Evolutionary conservation across 2,329 filamentous ascomycete species (phyloP).

Genomic region (Ophiostoma ips): DNA sequence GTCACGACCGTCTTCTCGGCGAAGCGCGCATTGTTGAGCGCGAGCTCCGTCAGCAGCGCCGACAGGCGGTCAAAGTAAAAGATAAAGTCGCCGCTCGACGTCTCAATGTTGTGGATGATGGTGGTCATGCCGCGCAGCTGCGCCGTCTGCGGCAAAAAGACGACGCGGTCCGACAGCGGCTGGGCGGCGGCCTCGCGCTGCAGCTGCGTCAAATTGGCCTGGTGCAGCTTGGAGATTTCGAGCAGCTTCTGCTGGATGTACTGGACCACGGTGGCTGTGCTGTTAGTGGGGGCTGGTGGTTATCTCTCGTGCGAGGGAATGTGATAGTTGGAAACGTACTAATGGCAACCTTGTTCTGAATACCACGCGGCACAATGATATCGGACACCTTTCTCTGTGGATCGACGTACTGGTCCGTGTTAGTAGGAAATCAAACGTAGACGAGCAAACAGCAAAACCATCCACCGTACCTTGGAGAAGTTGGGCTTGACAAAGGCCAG

Average conservation of each 20-base stretch:
- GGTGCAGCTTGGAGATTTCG: conserved; percentile 74
- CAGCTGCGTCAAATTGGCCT: conserved; percentile 61
- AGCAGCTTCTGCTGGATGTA: conserved; percentile 80
- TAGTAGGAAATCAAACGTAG: not conserved
- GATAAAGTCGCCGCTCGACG: conserved; percentile 77
- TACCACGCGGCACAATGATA: conserved; percentile 85
- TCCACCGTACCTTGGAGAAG: conserved; percentile 52
- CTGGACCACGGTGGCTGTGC: conserved; percentile 73
- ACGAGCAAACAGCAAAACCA: not conserved
- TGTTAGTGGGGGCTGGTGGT: not conserved
- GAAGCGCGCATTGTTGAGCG: conserved; percentile 65
- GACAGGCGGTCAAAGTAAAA: conserved; percentile 93
- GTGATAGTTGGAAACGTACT: too few species aligned
- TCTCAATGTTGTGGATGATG: conserved; percentile 69
- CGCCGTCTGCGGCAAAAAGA: conserved; percentile 59
- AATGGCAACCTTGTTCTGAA: conserved; percentile 90
- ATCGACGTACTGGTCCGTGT: conserved; percentile 50
- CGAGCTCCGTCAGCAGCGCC: conserved; percentile 72
- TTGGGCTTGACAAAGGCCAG: conserved; percentile 94
- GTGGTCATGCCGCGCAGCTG: conserved; percentile 85
- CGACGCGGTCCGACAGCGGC: conserved; percentile 60
- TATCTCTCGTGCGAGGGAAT: too few species aligned
- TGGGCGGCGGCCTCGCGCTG: conserved; percentile 58
- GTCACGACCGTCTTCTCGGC: conserved; percentile 51
- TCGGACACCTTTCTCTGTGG: conserved; percentile 87